A percentile compares a stretch with the other conserved stretches of the same genome.
Evolutionary conservation across 495 filamentous ascomycete genomes (phyloP).

Genomic region (Elaphomyces granulatus): DNA sequence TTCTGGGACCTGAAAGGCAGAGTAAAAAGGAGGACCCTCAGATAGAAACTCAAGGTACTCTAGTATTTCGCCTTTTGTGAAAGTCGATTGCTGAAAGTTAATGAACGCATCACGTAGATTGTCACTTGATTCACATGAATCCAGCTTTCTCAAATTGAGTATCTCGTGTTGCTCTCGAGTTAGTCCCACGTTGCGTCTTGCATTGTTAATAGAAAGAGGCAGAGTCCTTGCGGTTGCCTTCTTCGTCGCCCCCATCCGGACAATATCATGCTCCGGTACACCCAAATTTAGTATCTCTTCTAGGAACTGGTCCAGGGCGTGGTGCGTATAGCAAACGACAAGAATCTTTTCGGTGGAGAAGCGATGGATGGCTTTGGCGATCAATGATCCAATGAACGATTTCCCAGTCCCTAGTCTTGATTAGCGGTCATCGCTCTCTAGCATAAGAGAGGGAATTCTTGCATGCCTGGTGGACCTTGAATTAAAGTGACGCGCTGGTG

Average conservation of each 20-base stretch:
- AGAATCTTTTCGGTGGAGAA: constrained; percentile 40
- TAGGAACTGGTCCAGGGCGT: constrained; percentile 63
- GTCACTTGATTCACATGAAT: too few species aligned
- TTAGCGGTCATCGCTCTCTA: too few species aligned
- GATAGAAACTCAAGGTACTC: constrained; percentile 55
- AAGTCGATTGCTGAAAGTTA: constrained; percentile 11
- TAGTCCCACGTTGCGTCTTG: too few species aligned
- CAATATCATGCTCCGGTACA: constrained; percentile 36
- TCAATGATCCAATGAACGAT: constrained; percentile 57
- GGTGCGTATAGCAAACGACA: constrained; percentile 53
- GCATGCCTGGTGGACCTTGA: constrained; percentile 66
- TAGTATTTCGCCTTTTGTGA: too few species aligned
- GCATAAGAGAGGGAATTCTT: too few species aligned
- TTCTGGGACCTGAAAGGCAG: constrained; percentile 39
- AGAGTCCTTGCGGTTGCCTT: constrained; percentile 41
- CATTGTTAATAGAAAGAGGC: constrained; percentile 32
- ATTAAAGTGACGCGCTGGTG: constrained; percentile 44
- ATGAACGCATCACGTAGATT: constrained; percentile 13
- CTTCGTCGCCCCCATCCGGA: constrained; percentile 55
- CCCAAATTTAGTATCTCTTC: constrained; percentile 53
- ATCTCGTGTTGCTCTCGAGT: too few species aligned
- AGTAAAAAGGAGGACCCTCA: constrained; percentile 38
- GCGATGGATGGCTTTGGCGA: constrained; percentile 45
- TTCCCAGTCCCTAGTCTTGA: constrained; percentile 72
- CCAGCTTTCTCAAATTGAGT: constrained; percentile 26